A percentile compares a stretch with the other conserved stretches of the same genome.
Conservation (phyloP, 2,329 filamentous ascomycete genomes). For the Raffaelea ambrosiae region DNA sequence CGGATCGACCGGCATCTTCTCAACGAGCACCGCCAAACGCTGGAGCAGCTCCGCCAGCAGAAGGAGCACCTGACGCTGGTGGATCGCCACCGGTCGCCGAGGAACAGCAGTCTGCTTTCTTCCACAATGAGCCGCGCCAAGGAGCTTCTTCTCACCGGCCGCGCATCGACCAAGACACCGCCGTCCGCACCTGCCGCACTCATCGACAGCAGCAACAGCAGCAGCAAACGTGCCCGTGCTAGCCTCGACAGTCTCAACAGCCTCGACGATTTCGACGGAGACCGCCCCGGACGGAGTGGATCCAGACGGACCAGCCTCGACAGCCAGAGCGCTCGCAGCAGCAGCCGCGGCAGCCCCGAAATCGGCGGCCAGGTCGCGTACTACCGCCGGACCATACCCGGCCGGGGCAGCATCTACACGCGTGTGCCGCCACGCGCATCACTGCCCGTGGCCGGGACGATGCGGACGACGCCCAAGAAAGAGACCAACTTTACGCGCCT, state of each 20-base stretch:
- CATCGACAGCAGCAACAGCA: too few relatives aligned
- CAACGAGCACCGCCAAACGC: not conserved
- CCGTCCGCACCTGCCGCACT: too few relatives aligned
- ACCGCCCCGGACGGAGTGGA: not conserved
- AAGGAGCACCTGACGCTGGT: slow-evolving; percentile 1
- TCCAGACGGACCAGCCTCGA: not conserved
- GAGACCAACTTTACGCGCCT: slow-evolving; percentile 13
- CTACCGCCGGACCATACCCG: slow-evolving; percentile 35
- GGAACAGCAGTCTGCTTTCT: not conserved
- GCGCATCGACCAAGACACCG: not conserved
- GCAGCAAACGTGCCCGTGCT: too few relatives aligned
- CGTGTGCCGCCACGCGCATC: slow-evolving; percentile 5
- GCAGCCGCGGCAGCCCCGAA: slow-evolving; percentile 1
- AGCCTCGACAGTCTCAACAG: not conserved
- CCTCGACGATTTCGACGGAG: not conserved
- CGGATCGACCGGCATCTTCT: not conserved
- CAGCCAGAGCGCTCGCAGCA: slow-evolving; percentile 1
- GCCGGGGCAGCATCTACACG: slow-evolving; percentile 19
- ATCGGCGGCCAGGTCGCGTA: slow-evolving; percentile 5
- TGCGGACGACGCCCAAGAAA: not conserved
- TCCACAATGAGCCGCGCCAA: slow-evolving; percentile 7
- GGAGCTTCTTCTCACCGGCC: slow-evolving; percentile 4
- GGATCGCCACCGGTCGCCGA: not conserved
- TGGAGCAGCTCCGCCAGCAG: not conserved
- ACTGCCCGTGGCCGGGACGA: not conserved